Conservation (phyloP, 176 grass and related monocot genomes). For the Triticum monococcum region DNA sequence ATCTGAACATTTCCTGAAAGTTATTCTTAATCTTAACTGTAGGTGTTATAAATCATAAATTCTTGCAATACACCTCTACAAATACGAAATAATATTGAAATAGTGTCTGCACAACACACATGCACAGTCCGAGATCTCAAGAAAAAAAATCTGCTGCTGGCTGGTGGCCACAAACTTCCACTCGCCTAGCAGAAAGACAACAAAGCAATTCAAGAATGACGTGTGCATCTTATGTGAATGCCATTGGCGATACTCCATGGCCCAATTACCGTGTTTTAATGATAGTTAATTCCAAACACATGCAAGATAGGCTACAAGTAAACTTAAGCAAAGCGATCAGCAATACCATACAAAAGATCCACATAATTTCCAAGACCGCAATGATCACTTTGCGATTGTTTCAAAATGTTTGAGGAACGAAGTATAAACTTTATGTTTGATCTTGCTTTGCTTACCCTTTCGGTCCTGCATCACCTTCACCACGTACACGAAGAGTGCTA, state of each 20-base stretch:
- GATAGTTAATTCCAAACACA: not conserved
- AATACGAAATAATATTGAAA: slow-evolving; percentile 2
- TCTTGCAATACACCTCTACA: not conserved
- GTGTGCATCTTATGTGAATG: not conserved
- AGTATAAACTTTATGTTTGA: slow-evolving; percentile 20
- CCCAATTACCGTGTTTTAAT: not conserved
- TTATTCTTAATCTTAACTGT: slow-evolving; percentile 15
- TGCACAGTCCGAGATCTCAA: not conserved
- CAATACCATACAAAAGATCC: not conserved
- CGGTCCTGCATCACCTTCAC: slow-evolving; percentile 98
- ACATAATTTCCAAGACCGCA: slow-evolving; percentile 14
- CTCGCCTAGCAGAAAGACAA: not conserved
- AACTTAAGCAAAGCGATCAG: not conserved
- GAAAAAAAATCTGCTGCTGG: not conserved
- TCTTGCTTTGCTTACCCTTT: slow-evolving; percentile 70
- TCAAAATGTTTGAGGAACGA: not conserved
- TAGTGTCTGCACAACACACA: not conserved
- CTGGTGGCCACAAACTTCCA: not conserved
- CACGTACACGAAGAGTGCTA: slow-evolving; percentile 95
- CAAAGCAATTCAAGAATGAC: not conserved
- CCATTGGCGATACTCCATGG: not conserved
- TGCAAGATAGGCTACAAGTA: slow-evolving; percentile 1
- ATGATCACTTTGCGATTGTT: slow-evolving; percentile 14
- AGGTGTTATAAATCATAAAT: not conserved
- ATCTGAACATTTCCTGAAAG: slow-evolving; percentile 2